These are phyloP conservation scores for Cordyceps javanica DNA, from an alignment of 2,329 filamentous ascomycete genomes.

Conservation along the genomic window DNA sequence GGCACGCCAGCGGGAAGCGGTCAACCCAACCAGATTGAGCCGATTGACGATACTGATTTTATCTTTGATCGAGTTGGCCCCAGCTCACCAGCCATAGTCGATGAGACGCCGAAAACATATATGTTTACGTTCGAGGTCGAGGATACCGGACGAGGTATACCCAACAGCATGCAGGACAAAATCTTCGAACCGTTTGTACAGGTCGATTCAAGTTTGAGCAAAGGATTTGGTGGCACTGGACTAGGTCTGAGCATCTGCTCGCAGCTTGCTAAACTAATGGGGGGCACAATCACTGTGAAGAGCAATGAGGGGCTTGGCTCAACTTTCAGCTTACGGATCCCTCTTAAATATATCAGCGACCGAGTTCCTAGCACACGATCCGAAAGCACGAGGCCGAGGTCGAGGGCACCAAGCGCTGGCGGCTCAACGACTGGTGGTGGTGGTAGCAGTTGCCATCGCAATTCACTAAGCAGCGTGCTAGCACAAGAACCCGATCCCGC, in stretches of 20 bases:
- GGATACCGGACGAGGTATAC: slow-evolving; percentile 83
- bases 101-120: slow-evolving; percentile 54
- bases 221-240: slow-evolving; percentile 84
- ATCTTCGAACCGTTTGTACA: slow-evolving; percentile 95
- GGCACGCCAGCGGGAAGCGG: too few species aligned
- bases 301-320: slow-evolving; percentile 71
- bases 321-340: slow-evolving; percentile 77
- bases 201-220: slow-evolving; percentile 82
- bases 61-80: neutral
- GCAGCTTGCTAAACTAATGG: slow-evolving; percentile 79
- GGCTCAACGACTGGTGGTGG: slow-evolving; percentile 4
- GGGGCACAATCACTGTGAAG: slow-evolving; percentile 64
- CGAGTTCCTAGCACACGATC: slow-evolving; percentile 34
- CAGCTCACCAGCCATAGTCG: neutral
- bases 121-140: slow-evolving; percentile 83
- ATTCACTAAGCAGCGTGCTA: slow-evolving; percentile 7
- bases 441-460: neutral
- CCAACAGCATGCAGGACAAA: slow-evolving; percentile 66
- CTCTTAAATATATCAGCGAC: slow-evolving; percentile 68
- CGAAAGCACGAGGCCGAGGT: slow-evolving; percentile 21
- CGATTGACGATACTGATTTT: neutral
- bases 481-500: neutral
- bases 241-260: slow-evolving; percentile 84
- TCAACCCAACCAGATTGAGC: too few species aligned
- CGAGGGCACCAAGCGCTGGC: slow-evolving; percentile 44